Conservation (phyloP, 2,329 filamentous ascomycete species). For the Helotiales sp. region DNA sequence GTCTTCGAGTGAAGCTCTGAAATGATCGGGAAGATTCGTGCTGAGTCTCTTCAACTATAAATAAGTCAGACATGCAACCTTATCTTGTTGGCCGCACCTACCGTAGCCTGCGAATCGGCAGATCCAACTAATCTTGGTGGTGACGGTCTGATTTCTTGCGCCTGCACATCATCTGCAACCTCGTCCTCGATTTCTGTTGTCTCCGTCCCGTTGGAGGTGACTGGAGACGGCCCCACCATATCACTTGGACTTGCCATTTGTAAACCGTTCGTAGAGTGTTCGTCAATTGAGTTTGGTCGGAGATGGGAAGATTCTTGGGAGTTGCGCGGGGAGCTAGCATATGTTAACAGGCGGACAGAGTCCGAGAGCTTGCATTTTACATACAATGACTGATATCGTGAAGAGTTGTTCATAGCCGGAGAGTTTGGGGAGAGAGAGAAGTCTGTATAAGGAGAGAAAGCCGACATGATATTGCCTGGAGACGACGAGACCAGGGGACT, state of each 20-base stretch:
- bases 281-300: constrained; percentile 54
- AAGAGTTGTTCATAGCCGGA: constrained; percentile 49
- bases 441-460: constrained; percentile 58
- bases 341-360: constrained; percentile 11
- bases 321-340: constrained; percentile 50
- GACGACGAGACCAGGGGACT: constrained; percentile 64
- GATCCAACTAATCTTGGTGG: constrained; percentile 44
- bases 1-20: constrained; percentile 68
- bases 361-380: constrained; percentile 34
- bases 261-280: constrained; percentile 38
- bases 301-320: constrained; percentile 55
- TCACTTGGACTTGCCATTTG: constrained; percentile 67
- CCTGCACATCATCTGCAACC: constrained; percentile 61
- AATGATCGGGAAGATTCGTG: constrained; percentile 61
- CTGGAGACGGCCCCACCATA: constrained; percentile 79
- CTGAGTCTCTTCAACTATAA: constrained; percentile 41
- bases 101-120: constrained; percentile 34
- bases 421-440: constrained; percentile 61
- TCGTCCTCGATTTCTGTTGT: constrained; percentile 86
- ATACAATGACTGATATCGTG: constrained; percentile 59
- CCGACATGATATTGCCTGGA: constrained; percentile 59
- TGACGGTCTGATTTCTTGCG: constrained; percentile 41
- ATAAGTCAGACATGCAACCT: constrained; percentile 28
- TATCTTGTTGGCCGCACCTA: constrained; percentile 29
- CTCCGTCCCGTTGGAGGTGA: constrained; percentile 83